Base-by-base conservation (phyloP, 495 filamentous ascomycete species). In the Daldinia bambusicola region DNA sequence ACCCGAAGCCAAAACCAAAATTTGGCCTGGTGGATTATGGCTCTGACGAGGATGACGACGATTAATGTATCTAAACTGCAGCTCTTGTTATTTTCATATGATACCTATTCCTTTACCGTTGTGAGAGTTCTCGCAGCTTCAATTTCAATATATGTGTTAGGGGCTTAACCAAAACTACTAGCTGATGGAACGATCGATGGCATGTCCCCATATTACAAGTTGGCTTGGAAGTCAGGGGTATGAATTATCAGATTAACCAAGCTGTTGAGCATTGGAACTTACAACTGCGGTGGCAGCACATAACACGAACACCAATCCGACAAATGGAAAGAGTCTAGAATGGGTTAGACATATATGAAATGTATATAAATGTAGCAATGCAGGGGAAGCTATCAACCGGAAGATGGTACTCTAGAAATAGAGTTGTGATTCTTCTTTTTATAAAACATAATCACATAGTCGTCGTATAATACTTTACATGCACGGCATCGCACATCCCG, bases 11-110 rank as follows among this genome's bases (percentile, higher is more conserved):
- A 14, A 74, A 74, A 20, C 61, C 71, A 13, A 70, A 72, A 14
- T 52, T 76, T 37, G 70, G 74, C 1, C 52, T 80, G 9, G 78
- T 80, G 16, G 72, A 73, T 13, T 80, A 80, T 18, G 78, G 75
- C 7, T 80, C 78, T 7, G 77, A 79, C 30, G 76, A 78, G 2
- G 78, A 77, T 26, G 74, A 77, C 0, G 70, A 72, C 10, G 71
- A 78, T 63, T 65, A 53, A 57, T 37, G 38, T 22, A 4, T 20
- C 6, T 38, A 14, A 9, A 9, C 38, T 20, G 16, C 14, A 26
- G 55, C 36, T 32, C 50, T 31, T 6, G 22, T 7, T 48, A 10
- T 16, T 22, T 10, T 20, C 20, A 18, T 7, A 22, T 22, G 1
- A 48, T 22, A 9, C 8, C 18, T 22, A 12, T 48, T 48, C 2